Evolutionary conservation across 2,329 filamentous ascomycete species (phyloP), one percentile per base, ranked within the genome.

Genomic region (Colletotrichum musicola): DNA sequence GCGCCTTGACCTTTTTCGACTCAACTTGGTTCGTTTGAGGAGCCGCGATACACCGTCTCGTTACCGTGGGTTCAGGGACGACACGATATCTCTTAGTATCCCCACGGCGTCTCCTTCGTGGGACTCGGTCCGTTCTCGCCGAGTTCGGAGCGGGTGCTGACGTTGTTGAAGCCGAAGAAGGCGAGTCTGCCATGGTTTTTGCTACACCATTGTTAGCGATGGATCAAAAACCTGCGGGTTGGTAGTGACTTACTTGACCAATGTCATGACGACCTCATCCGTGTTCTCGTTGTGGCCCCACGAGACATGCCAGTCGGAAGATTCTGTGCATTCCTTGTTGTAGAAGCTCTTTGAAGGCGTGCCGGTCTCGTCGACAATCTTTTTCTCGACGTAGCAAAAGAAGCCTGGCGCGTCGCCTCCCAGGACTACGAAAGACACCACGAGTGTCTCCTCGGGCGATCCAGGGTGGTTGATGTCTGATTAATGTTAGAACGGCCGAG

Each of bases 271-370:
- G 0, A 72, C 77, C 3, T 73, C 74, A 38, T 79, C 77, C 0
- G 73, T 72, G 0, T 25, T 64, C 7, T 65, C 47, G 20, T 74
- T 72, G 68, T 80, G 78, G 1, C 78, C 77, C 77, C 76, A 80
- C 0, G 77, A 79, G 6, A 76, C 56, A 4, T 62, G 65, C 73
- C 75, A 77, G n/a, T 71, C 72, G n/a, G 70, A 72, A 38, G 16
- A 9, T 12, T 16, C 35, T 7, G 72, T 56, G 53, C 78, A 80
- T 2, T 59, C 55, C 25, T 73, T 51, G 14, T 72, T 40, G 50
- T 65, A 72, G 64, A 77, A 79, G 40, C 75, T 76, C 2, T 70
- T 74, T 7, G 64, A 68, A 5, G 74, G 70, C 5, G 75, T 65
- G 0, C 63, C 38, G 1, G 49, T 49, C 4, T 71, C 61, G 1